Base-by-base conservation (phyloP, 2,329 filamentous ascomycete species). In the Botryotinia globosa region DNA sequence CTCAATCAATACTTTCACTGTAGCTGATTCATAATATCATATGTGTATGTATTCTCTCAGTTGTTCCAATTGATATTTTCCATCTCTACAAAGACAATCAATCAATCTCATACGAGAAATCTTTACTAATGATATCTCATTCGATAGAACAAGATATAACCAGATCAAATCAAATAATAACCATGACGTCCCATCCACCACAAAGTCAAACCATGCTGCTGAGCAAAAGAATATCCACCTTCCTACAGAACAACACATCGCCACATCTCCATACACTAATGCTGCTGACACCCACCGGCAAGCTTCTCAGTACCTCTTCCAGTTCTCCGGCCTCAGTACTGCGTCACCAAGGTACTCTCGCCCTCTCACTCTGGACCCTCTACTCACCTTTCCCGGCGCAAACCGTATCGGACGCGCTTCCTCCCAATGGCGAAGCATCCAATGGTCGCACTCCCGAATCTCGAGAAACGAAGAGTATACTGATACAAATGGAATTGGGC, bases 291-390 rank as follows among this genome's bases (percentile, higher is more conserved):
- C 83, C 86, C 1, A 86, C 87, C 56, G 89, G 89, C 77, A 89
- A 89, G 80, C 86, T 91, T 51, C 87, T 91, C 76, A 87, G 89
- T 72, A 88, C 89, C 80, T 87, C 88, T 56, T 88, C 87, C 68
- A 81, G 84, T 3, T 83, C 87, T 62, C 83, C 88, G 66, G 87
- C 89, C 76, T 82, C 85, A 74, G 83, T 85, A 32, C 85, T 91
- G 56, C 88, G 89, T 77, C 88, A 87, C 16, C 88, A 90, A 80
- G 87, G 87, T 77, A 90, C 89, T 73, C 87, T 91, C 74, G 89
- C 89, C 59, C 87, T 88, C 73, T 89, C 87, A 9, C 85, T 91
- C 32, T 89, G 88, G 83, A 83, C 85, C 32, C 85, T 90, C 61
- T 89, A 91, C 80, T 83, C 85, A 6, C 81, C 65, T 80, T 82